Conservation (phyloP, 2,329 filamentous ascomycete species). For the Rhinocladiella mackenziei region DNA sequence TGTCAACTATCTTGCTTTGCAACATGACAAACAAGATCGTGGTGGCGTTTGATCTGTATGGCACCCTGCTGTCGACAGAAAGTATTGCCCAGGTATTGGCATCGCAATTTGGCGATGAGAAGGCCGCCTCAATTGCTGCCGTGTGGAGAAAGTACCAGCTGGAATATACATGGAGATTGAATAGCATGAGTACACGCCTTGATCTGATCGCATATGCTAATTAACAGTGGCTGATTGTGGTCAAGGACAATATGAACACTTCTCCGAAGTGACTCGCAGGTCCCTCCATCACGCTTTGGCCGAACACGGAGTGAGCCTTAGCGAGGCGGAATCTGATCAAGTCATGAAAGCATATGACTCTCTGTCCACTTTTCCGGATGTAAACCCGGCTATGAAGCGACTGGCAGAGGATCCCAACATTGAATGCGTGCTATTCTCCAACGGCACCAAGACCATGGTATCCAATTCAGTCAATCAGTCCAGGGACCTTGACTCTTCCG, state of each 20-base stretch:
- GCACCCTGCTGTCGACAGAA: conserved; percentile 67
- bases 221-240: conserved; percentile 2
- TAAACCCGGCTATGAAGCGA: conserved; percentile 50
- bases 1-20: too few relatives aligned
- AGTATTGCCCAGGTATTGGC: conserved; percentile 61
- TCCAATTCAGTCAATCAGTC: conserved; percentile 56
- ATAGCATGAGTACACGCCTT: conserved; percentile 72
- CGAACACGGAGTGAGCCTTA: conserved; percentile 52
- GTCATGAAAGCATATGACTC: conserved; percentile 63
- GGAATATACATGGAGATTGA: conserved; percentile 73
- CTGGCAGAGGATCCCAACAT: conserved; percentile 44
- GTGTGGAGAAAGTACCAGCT: conserved; percentile 67
- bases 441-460: conserved; percentile 64
- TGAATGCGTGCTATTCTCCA: conserved; percentile 63
- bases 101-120: conserved; percentile 54
- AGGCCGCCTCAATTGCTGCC: conserved; percentile 54
- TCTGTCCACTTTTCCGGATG: conserved; percentile 63
- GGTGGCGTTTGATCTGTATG: conserved; percentile 72
- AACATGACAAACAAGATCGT: too few relatives aligned
- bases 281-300: conserved; percentile 61
- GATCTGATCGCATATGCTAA: conserved; percentile 19
- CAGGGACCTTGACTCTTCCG: conserved; percentile 48
- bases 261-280: conserved; percentile 59
- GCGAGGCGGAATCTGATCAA: conserved; percentile 41
- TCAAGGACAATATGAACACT: conserved; percentile 58